Conservation (phyloP, 2,329 filamentous ascomycete genomes). For the Passalora sequoiae region DNA sequence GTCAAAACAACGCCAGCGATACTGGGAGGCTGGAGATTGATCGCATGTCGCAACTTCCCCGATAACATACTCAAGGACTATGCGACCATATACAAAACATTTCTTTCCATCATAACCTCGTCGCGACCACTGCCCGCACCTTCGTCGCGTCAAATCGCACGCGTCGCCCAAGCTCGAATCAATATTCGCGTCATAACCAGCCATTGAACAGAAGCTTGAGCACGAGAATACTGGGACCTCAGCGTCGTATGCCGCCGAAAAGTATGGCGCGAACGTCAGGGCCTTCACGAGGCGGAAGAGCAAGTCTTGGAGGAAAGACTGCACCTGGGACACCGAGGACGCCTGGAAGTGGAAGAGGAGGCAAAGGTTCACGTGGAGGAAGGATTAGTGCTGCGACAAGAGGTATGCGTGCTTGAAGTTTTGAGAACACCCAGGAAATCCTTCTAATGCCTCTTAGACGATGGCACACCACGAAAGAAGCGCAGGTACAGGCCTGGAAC, state of each 20-base stretch:
- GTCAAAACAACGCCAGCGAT: background rate
- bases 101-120: background rate
- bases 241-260: constrained; percentile 6
- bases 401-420: constrained; percentile 5
- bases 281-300: constrained; percentile 14
- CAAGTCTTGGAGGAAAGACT: constrained; percentile 20
- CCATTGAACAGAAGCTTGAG: background rate
- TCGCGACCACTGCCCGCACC: background rate
- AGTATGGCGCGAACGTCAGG: constrained; percentile 25
- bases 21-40: background rate
- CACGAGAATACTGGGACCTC: too few relatives aligned
- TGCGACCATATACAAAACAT: background rate
- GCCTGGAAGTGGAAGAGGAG: background rate
- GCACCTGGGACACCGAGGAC: background rate
- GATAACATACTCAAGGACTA: background rate
- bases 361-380: background rate
- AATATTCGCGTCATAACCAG: too few relatives aligned
- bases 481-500: constrained; percentile 57
- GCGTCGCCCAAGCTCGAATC: too few relatives aligned
- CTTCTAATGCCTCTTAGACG: background rate
- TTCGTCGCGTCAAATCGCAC: background rate
- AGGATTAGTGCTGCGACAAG: constrained; percentile 11
- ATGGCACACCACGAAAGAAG: constrained; percentile 23
- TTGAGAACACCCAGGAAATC: too few relatives aligned
- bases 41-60: background rate